Conservation (phyloP, 2,329 filamentous ascomycete genomes). For the Trichoderma polysporum region DNA sequence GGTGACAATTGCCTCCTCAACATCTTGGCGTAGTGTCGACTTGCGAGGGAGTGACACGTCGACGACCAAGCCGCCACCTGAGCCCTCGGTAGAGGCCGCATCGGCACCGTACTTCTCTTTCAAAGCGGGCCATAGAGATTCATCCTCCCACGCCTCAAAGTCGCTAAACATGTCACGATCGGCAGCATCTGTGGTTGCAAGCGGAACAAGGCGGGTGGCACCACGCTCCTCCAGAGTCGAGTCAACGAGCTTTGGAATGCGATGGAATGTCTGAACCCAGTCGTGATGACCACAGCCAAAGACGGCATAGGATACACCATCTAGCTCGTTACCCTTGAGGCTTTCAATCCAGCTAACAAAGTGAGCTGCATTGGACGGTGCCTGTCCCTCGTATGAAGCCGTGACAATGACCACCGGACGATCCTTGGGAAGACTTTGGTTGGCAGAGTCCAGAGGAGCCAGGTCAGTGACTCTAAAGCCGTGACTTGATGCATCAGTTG, state of each 20-base stretch:
- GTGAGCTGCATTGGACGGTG: conserved; percentile 67
- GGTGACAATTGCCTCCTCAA: conserved; percentile 60
- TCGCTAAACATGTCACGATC: conserved; percentile 65
- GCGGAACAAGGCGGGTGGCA: conserved; percentile 38
- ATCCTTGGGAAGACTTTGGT: conserved; percentile 57
- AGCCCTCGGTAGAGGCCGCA: conserved; percentile 14
- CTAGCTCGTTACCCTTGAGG: conserved; percentile 50
- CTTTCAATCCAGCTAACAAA: conserved; percentile 67
- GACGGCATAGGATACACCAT: conserved; percentile 62
- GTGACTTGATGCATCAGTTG: conserved; percentile 55
- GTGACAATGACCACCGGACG: conserved; percentile 66
- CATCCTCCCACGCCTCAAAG: conserved; percentile 67
- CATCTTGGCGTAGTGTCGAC: conserved; percentile 60
- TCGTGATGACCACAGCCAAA: conserved; percentile 66
- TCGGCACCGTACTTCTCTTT: conserved; percentile 45
- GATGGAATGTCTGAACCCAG: conserved; percentile 64
- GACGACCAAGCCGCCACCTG: conserved; percentile 38
- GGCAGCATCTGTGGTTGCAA: conserved; percentile 60
- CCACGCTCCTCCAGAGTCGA: conserved; percentile 44
- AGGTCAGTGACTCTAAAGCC: conserved; percentile 58
- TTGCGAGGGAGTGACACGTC: conserved; percentile 55
- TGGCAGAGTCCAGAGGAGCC: conserved; percentile 60
- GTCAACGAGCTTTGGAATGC: conserved; percentile 64
- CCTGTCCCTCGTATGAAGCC: conserved; percentile 72
- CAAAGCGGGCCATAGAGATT: conserved; percentile 51